These are phyloP conservation scores for Prunus padus DNA, from an alignment of 306 rosid species.

Conservation along the genomic window DNA sequence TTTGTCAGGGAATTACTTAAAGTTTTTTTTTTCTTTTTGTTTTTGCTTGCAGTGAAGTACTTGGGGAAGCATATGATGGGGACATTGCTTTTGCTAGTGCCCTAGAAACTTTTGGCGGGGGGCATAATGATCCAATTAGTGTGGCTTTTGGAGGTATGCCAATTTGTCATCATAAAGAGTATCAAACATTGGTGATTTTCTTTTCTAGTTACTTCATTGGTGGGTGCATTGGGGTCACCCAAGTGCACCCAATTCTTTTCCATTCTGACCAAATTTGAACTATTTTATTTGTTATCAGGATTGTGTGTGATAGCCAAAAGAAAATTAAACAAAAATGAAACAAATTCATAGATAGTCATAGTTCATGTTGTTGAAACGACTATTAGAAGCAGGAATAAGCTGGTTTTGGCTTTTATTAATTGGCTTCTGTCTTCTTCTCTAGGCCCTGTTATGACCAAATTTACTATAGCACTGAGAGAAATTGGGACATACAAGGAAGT, in stretches of 20 bases:
- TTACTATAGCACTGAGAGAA: constrained; percentile 96
- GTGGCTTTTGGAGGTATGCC: constrained; percentile 95
- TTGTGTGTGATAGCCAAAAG: constrained; percentile 1
- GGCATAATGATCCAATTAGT: constrained; percentile 98
- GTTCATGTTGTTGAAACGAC: constrained; percentile 17
- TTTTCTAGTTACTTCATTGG: constrained; percentile 8
- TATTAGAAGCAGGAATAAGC: constrained; percentile 9
- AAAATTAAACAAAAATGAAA: background rate
- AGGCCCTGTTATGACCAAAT: constrained; percentile 99
- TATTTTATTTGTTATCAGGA: constrained; percentile 15
- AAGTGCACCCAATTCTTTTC: background rate
- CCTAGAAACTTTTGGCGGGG: constrained; percentile 93
- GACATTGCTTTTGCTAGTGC: constrained; percentile 99
- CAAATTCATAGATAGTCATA: background rate
- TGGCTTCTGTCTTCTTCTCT: constrained; percentile 26
- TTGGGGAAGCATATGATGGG: constrained; percentile 98
- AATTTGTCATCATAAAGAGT: background rate
- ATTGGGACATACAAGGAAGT: constrained; percentile 99
- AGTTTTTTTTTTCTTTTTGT: constrained; percentile 10
- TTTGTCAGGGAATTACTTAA: constrained; percentile 25
- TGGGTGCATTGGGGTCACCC: constrained; percentile 9
- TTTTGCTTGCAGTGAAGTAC: constrained; percentile 72
- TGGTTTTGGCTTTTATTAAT: constrained; percentile 23
- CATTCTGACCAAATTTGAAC: background rate
- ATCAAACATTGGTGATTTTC: background rate